phyloP scores from a whole-genome alignment of 345 rosid species.

The Euphorbia pulcherrima region DNA sequence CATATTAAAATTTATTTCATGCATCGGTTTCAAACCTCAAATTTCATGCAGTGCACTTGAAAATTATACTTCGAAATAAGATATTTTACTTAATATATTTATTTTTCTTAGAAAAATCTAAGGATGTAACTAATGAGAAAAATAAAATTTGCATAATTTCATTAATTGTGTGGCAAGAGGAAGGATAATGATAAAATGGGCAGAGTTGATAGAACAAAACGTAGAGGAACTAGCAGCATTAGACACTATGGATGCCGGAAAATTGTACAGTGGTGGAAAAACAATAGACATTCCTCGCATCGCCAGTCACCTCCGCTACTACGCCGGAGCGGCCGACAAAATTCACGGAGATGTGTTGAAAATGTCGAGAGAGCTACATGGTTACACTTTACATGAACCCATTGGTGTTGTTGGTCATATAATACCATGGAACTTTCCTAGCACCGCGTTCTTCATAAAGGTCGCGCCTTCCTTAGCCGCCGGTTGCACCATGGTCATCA shows the following conservation, averaged over 20 bases:
- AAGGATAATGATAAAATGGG: conserved; percentile 51
- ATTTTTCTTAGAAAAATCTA: background rate
- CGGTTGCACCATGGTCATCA: conserved; percentile 81
- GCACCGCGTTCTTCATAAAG: conserved; percentile 55
- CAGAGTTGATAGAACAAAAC: conserved; percentile 61
- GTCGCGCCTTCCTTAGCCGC: conserved; percentile 72
- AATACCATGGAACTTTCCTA: conserved; percentile 86
- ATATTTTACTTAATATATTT: too few relatives aligned
- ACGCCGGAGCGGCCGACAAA: conserved; percentile 89
- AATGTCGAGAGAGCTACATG: conserved; percentile 56
- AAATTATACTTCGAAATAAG: too few relatives aligned
- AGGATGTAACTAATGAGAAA: too few relatives aligned
- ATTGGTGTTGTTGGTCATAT: conserved; percentile 78
- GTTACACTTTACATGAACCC: conserved; percentile 74
- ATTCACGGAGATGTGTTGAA: conserved; percentile 72
- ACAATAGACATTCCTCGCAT: conserved; percentile 46
- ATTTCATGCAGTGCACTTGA: too few relatives aligned
- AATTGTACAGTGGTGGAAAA: conserved; percentile 40
- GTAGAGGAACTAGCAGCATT: conserved; percentile 63
- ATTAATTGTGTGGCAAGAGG: conserved; percentile 48
- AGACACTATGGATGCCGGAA: conserved; percentile 68
- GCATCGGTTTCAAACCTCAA: too few relatives aligned
- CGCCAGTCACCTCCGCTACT: conserved; percentile 44
- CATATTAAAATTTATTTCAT: too few relatives aligned
- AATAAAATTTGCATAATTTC: background rate